phyloP scores from a whole-genome alignment of 441 rosid species.

The Erodium chrysanthum region DNA sequence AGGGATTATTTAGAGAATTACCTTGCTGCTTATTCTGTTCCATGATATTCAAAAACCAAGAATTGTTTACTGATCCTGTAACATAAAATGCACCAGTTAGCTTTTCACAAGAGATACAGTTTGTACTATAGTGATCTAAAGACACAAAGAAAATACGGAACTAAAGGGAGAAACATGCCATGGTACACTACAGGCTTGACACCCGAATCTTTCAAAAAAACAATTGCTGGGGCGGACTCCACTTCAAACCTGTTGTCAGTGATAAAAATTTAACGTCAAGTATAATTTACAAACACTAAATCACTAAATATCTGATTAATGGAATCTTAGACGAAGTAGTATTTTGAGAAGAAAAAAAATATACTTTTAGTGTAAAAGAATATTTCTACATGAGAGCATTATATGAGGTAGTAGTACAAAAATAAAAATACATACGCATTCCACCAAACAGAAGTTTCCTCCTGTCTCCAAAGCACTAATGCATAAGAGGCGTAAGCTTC shows the following conservation, averaged over 20 bases:
- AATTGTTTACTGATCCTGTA: slow-evolving; percentile 68
- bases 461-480: slow-evolving; percentile 78
- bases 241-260: slow-evolving; percentile 67
- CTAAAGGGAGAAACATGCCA: slow-evolving; percentile 38
- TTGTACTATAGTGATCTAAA: slow-evolving; percentile 6
- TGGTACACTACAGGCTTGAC: slow-evolving; percentile 73
- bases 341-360: background rate
- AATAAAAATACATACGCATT: slow-evolving; percentile 48
- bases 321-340: background rate
- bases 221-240: slow-evolving; percentile 92
- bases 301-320: slow-evolving; percentile 1
- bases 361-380: too few species aligned
- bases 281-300: background rate
- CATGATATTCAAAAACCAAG: slow-evolving; percentile 58
- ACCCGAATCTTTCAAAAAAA: slow-evolving; percentile 83
- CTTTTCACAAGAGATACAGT: slow-evolving; percentile 15
- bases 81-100: slow-evolving; percentile 22
- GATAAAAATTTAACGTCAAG: slow-evolving; percentile 6
- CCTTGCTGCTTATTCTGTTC: slow-evolving; percentile 80
- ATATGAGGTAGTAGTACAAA: slow-evolving; percentile 9
- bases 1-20: slow-evolving; percentile 17
- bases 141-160: slow-evolving; percentile 17
- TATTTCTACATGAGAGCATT: slow-evolving; percentile 1
- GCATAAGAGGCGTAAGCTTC: slow-evolving; percentile 75
- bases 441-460: slow-evolving; percentile 96